phyloP scores from a whole-genome alignment of 345 rosid genomes.

The Dimocarpus longan region DNA sequence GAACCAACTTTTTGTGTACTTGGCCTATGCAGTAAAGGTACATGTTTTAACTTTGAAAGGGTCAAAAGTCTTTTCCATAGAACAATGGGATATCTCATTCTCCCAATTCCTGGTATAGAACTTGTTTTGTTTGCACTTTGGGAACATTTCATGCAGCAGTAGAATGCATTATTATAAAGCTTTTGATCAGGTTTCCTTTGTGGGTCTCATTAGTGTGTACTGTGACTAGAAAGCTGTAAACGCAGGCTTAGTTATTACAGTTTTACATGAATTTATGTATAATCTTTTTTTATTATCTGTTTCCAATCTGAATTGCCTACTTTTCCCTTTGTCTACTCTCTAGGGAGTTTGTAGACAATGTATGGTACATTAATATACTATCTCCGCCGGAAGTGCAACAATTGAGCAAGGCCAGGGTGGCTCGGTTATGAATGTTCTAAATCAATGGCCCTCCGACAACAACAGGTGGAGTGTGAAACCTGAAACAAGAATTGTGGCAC shows the following conservation, averaged over 20 bases:
- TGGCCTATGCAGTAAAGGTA: neutral
- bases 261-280: neutral
- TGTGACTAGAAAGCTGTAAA: neutral
- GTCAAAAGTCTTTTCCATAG: neutral
- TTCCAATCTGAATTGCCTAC: neutral
- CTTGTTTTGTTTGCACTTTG: too few relatives aligned
- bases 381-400: constrained; percentile 47
- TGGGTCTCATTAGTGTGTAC: neutral
- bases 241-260: neutral
- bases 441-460: too few relatives aligned
- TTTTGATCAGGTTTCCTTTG: neutral
- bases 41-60: neutral
- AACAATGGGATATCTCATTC: neutral
- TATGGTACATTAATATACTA: constrained; percentile 47
- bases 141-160: neutral
- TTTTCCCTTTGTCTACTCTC: neutral
- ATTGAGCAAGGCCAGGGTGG: constrained; percentile 34
- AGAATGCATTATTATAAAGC: neutral
- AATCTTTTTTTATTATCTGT: neutral
- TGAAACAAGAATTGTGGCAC: too few relatives aligned
- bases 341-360: constrained; percentile 49
- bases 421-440: too few relatives aligned
- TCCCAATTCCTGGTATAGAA: neutral
- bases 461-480: too few relatives aligned
- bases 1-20: too few relatives aligned